A percentile compares a stretch with the other conserved stretches of the same genome.
phyloP scores from a whole-genome alignment of 176 grass and related monocot genomes.

The Phyllostachys edulis region DNA sequence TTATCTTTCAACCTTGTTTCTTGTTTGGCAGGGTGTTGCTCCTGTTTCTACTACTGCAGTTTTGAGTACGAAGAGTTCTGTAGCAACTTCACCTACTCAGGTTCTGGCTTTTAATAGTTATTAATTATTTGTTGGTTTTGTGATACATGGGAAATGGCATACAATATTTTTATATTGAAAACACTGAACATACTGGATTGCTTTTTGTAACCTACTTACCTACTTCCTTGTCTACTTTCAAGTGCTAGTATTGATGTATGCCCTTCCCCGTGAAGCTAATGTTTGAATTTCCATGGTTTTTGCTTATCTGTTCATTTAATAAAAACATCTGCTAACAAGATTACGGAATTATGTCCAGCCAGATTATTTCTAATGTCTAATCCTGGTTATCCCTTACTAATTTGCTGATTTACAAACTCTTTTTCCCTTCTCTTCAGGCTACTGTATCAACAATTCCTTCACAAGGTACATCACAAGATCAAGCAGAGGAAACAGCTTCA shows the following conservation, averaged over 20 bases:
- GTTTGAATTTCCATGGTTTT: constrained; percentile 11
- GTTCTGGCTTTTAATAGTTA: constrained; percentile 29
- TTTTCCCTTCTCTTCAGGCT: constrained; percentile 47
- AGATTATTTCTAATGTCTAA: not conserved
- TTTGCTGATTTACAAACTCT: constrained; percentile 26
- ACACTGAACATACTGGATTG: not conserved
- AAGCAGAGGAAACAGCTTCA: constrained; percentile 58
- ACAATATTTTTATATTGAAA: not conserved
- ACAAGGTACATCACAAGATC: constrained; percentile 62
- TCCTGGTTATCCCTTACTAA: constrained; percentile 12
- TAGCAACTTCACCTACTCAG: constrained; percentile 61
- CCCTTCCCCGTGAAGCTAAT: not conserved
- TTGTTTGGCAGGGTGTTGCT: constrained; percentile 68
- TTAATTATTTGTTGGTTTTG: constrained; percentile 14
- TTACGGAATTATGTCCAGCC: constrained; percentile 2
- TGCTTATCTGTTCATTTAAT: constrained; percentile 15
- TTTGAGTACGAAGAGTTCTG: constrained; percentile 63
- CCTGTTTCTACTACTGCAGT: constrained; percentile 67
- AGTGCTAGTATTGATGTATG: constrained; percentile 18
- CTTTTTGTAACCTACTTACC: not conserved
- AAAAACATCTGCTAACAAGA: not conserved
- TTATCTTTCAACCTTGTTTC: constrained; percentile 33
- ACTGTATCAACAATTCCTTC: constrained; percentile 48
- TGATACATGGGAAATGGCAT: not conserved
- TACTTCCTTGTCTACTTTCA: constrained; percentile 23